Evolutionary conservation across 768 basidiomycete genomes (phyloP), one percentile per base, ranked within the genome.

Genomic region (Hericium alpestre): DNA sequence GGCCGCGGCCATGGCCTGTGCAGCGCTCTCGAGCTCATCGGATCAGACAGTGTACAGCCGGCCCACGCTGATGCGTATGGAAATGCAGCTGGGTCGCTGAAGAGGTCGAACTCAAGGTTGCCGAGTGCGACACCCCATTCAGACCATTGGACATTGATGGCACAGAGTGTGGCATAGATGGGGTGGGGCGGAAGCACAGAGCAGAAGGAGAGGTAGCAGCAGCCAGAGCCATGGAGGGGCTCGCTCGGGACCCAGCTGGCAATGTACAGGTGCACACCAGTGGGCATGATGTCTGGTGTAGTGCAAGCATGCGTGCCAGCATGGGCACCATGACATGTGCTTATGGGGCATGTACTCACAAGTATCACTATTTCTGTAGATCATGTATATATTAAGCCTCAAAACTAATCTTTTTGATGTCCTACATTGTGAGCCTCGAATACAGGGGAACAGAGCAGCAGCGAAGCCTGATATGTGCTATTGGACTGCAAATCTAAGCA

Each of bases 81-180:
- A 83, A 61, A 91, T 80, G 66, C 80, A 82, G 59, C 87, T 87
- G 89, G 89, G 68, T 90, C 86, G 63, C 89, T 78, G 70, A 87
- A 85, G 59, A 91, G 77, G 69, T 90, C 88, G 65, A 90, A 83
- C 71, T 86, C 84, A 57, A 73, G 71, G 62, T 79, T 76, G 11
- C 88, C 87, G 48, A 90, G 79, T 57, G 78, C 73, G 50, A 76
- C 63, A 54, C 89, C 86, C 89, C 89, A 91, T 66, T 87, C 81
- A 57, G 83, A 82, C 89, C 89, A 91, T 64, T 87, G 84, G 38
- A 90, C 76, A 57, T 80, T 80, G 38, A 84, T 74, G 20, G 82
- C 74, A 55, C 83, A 72, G 70, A 88, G 90, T 13, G 87, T 83
- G 56, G 79, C 71, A 72, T 87, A 82, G 65, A 90, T 74, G 63